Evolutionary conservation across 1,139 yeast genomes (phyloP).

Genomic region (Komagataea norvegica): DNA sequence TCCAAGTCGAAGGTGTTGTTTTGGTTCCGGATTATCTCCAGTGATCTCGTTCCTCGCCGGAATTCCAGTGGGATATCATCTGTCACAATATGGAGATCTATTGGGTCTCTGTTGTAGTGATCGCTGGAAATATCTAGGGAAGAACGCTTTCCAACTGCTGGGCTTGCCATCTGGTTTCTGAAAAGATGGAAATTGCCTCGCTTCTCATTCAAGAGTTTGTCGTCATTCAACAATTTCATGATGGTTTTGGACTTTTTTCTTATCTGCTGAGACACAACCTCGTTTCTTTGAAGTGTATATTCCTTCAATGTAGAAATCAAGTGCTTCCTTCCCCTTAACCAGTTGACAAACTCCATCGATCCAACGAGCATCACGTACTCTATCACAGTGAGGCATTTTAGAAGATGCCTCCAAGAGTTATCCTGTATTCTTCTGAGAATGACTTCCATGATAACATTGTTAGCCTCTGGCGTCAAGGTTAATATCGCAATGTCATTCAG

Average conservation of each 20-base stretch:
- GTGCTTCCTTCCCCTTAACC: conserved; percentile 87
- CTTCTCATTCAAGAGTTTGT: conserved; percentile 29
- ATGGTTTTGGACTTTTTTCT: conserved; percentile 70
- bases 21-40: conserved; percentile 23
- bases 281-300: conserved; percentile 74
- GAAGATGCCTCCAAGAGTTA: conserved; percentile 94
- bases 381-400: conserved; percentile 80
- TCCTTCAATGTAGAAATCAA: conserved; percentile 85
- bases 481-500: conserved; percentile 78
- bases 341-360: conserved; percentile 82
- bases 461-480: conserved; percentile 65
- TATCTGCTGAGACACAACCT: conserved; percentile 82
- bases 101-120: conserved; percentile 10
- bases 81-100: conserved; percentile 2
- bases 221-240: conserved; percentile 30
- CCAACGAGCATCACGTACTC: conserved; percentile 86
- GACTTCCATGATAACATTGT: conserved; percentile 81
- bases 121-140: conserved; percentile 21
- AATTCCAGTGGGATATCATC: conserved; percentile 11
- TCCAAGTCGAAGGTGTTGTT: conserved; percentile 1
- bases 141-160: conserved; percentile 30
- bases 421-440: conserved; percentile 86
- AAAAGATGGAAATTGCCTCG: conserved; percentile 38
- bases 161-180: conserved; percentile 38
- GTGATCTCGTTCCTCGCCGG: conserved; percentile 20